Evolutionary conservation across 371 early-diverging fungal species (phyloP), one percentile per base, ranked within the genome.

Genomic region (Chytridium lagenaria): DNA sequence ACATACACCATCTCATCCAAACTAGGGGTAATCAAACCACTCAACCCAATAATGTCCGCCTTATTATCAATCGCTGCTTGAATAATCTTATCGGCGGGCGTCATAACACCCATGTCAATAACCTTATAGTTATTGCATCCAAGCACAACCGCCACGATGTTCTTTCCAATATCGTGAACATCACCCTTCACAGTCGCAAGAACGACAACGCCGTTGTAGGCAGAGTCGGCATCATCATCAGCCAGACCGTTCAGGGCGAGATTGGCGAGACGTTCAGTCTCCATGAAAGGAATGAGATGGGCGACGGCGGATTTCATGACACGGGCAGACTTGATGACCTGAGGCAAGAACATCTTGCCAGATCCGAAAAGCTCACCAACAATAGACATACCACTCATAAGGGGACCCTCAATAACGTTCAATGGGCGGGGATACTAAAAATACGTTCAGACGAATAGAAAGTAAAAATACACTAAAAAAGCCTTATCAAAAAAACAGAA

Each of bases 301-400:
- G 96, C 96, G 5, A 96, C 97, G 16, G 97, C 96, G 74, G 91
- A 93, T 74, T 95, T 96, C 95, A 96, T 95, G 33, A 94, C 77
- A 59, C 82, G 92, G 57, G 97, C 97, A 68, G 93, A 93, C 82
- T 95, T 95, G 84, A 96, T 96, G 66, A 96, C 97, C 77, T 96
- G 97, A 10, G 97, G 97, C 86, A 96, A 90, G 80, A 96, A 96
- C 97, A 96, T 96, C 80, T 95, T 95, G 40, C 96, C 94, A 31
- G 91, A 80, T 49, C 97, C 96, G 83, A 96, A 96, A 52, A 95
- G 84, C 78, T 96, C 93, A 71, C 97, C 97, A 2, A 96, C 97
- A 52, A 91, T 86, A 69, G 88, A 89, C 97, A 96, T 96, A 67
- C 97, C 97, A 66, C 82, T 84, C 97, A 96, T 96, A 51, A 96